Evolutionary conservation across 768 basidiomycete species (phyloP).

Genomic region (Neoboletus subvelutipes): DNA sequence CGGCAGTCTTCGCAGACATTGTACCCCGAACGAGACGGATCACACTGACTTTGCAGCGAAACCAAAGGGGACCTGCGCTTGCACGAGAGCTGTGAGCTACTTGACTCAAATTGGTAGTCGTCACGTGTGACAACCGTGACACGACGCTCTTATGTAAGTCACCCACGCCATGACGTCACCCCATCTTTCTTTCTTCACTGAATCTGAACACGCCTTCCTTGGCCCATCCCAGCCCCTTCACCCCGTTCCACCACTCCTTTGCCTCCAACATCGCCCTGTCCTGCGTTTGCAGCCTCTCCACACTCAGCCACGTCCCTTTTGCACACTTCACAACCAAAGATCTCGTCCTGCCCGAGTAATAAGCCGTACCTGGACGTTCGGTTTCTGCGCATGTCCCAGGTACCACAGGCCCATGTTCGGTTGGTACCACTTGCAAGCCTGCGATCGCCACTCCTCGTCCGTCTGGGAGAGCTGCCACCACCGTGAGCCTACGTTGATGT

Average conservation of each 20-base stretch:
- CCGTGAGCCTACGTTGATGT: slow-evolving; percentile 28
- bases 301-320: slow-evolving; percentile 48
- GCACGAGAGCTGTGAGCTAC: not conserved
- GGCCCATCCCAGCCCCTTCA: slow-evolving; percentile 35
- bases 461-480: slow-evolving; percentile 24
- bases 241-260: slow-evolving; percentile 81
- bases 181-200: too few relatives aligned
- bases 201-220: slow-evolving; percentile 17
- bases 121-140: slow-evolving; percentile 22
- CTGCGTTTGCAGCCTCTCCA: slow-evolving; percentile 60
- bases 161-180: too few relatives aligned
- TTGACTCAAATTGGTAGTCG: slow-evolving; percentile 12
- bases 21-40: slow-evolving; percentile 17
- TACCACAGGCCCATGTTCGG: not conserved
- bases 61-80: not conserved
- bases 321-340: slow-evolving; percentile 58
- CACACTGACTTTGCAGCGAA: slow-evolving; percentile 8
- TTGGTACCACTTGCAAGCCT: slow-evolving; percentile 16
- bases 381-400: not conserved
- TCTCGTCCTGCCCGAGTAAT: slow-evolving; percentile 39
- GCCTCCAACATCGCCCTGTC: slow-evolving; percentile 54
- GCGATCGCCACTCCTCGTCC: slow-evolving; percentile 26
- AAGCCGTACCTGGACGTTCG: slow-evolving; percentile 42
- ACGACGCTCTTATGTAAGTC: too few relatives aligned
- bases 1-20: slow-evolving; percentile 21